Evolutionary conservation across 306 rosid species (phyloP).

Genomic region (Trifolium subterraneum): DNA sequence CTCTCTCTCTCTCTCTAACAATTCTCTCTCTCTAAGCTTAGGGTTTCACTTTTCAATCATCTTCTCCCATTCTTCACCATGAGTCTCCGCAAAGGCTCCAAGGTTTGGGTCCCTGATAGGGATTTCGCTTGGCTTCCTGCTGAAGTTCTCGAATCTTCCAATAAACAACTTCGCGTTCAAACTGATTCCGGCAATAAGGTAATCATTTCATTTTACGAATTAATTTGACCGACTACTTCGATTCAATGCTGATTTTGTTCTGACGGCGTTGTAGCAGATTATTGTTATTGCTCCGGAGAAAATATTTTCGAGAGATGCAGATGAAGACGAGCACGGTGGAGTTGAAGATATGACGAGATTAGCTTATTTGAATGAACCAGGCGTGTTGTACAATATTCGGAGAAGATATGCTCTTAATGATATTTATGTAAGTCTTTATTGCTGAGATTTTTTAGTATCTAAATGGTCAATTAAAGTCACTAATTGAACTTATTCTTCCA

Average conservation of each 20-base stretch:
- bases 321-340: constrained; percentile 96
- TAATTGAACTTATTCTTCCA: background rate
- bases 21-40: constrained; percentile 41
- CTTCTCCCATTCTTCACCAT: constrained; percentile 39
- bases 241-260: background rate
- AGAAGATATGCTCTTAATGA: constrained; percentile 93
- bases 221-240: background rate
- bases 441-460: background rate
- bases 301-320: constrained; percentile 80
- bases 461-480: background rate
- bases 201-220: background rate
- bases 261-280: constrained; percentile 50
- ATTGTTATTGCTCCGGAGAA: constrained; percentile 56
- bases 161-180: constrained; percentile 56
- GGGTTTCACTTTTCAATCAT: constrained; percentile 53
- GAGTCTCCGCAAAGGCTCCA: constrained; percentile 81
- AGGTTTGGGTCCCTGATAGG: constrained; percentile 85
- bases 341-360: constrained; percentile 93
- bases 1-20: background rate
- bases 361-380: constrained; percentile 93
- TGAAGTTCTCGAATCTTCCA: constrained; percentile 57
- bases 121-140: constrained; percentile 80
- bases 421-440: constrained; percentile 72
- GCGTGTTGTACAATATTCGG: constrained; percentile 86
- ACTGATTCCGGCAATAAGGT: constrained; percentile 72